A percentile compares a stretch with the other conserved stretches of the same genome.
Evolutionary conservation across 2,329 filamentous ascomycete genomes (phyloP).

Genomic region (Pseudocercospora pini-densiflorae): DNA sequence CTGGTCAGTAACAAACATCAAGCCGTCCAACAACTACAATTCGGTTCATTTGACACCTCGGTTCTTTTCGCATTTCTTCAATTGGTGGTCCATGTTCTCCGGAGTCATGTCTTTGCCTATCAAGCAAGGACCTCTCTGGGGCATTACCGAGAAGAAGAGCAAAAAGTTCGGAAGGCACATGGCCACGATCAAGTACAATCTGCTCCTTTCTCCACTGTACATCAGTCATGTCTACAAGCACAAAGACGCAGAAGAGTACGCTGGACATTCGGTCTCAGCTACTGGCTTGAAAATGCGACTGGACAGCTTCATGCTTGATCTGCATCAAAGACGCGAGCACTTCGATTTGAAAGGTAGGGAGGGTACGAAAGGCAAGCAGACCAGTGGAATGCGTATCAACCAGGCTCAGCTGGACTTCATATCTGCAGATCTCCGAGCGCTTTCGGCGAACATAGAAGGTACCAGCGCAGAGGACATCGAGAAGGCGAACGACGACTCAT

Average conservation of each 20-base stretch:
- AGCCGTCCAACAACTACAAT: conserved; percentile 90
- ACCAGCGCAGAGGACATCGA: conserved; percentile 78
- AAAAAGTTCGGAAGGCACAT: conserved; percentile 98
- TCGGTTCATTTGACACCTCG: conserved; percentile 91
- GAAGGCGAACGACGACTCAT: conserved; percentile 64
- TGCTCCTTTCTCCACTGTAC: conserved; percentile 89
- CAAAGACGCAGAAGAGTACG: conserved; percentile 88
- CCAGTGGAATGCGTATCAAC: conserved; percentile 94
- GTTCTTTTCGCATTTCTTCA: conserved; percentile 98
- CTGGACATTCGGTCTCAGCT: conserved; percentile 78
- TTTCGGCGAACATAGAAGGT: conserved; percentile 86
- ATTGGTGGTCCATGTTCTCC: conserved; percentile 97
- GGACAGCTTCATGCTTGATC: conserved; percentile 95
- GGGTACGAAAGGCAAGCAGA: conserved; percentile 74
- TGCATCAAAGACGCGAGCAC: conserved; percentile 92
- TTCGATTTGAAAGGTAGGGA: conserved; percentile 75
- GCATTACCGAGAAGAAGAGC: conserved; percentile 90
- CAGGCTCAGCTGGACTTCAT: conserved; percentile 91
- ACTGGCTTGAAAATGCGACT: conserved; percentile 96
- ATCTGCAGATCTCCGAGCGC: conserved; percentile 86
- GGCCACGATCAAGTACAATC: conserved; percentile 97
- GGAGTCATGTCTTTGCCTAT: conserved; percentile 94
- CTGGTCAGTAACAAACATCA: conserved; percentile 76
- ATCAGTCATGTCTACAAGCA: conserved; percentile 98
- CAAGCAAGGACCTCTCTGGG: conserved; percentile 89